Base-by-base conservation (phyloP, 2,329 filamentous ascomycete species). In the Colletotrichum sublineola region DNA sequence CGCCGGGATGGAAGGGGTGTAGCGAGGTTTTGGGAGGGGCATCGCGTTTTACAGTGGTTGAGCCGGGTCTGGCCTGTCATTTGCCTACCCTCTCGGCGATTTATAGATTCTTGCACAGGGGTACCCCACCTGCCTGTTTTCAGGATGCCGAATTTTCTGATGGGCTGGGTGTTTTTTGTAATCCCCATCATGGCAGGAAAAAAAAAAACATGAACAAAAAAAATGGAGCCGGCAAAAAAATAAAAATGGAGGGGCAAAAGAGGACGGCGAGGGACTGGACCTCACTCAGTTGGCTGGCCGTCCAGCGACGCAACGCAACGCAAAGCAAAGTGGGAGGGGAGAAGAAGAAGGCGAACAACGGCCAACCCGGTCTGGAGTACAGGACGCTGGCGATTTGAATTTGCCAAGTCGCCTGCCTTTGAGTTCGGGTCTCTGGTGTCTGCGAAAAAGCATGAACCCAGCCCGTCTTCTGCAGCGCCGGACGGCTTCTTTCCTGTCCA, bases 391-490 rank as follows among this genome's bases (percentile, higher is more conserved):
- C 3, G 33, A 48, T 48, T 58, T 72, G 66, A 44, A 69, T 64
- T 72, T 48, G n/a, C 29, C 42, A 57, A 72, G 55, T 72, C 61
- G 36, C 46, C 66, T 72, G 66, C 66, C 70, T 72, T 69, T 72
- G 61, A 72, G 70, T 72, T 72, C 65, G 31, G 24, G 52, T 64
- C 69, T 58, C 69, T 64, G 69, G 65, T 63, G 69, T 63, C 56
- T 63, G 42, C 15, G 42, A 11, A 67, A 38, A 57, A 18, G 68
- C 68, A 58, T 65, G 56, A 63, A 31, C 56, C 58, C 65, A 60
- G 31, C 42, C 20, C n/a, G 11, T 29, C 52, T 29, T 33, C 24
- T 24, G 24, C 24, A 24, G 24, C 24, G 24, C 24, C 24, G 24
- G 24, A 24, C 24, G 24, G 24, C 24, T 24, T 29, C 52, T 29